Base-by-base conservation (phyloP, 345 rosid genomes). In the Eucalyptus pumila region DNA sequence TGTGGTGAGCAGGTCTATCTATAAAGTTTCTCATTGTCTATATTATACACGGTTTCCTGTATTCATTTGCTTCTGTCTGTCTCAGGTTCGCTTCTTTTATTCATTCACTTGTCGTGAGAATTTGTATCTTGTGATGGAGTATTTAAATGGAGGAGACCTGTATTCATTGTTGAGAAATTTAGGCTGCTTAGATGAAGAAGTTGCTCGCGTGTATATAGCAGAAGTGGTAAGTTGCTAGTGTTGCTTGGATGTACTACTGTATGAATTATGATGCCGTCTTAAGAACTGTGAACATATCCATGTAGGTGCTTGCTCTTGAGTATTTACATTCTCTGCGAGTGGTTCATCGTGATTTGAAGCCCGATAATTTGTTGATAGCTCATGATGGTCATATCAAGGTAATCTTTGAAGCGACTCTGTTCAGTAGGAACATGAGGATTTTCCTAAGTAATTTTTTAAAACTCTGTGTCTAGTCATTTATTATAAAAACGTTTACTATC, bases 351-450 rank as follows among this genome's bases (percentile, higher is more conserved):
- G 99, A 98, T 94, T 90, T 98, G 95, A 97, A 98, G 95, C 99
- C 99, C 51, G 99, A 98, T 93, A 98, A 98, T 94, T 92, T 98
- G 92, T 93, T 97, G 94, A 98, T 98, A 90, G 99, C 99, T 30
- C 99, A 98, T 89, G 99, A 98, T 94, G 99, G 99, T 88, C 99
- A 98, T 92, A 95, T 96, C 91, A 97, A 98, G 99, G 99, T 97
- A 95, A 87, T 85, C 37, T 7, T 76, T 40, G 47, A 40, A 40
- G 83, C 23, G 27, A 76, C 47, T 76, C 85, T 40, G 13, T 76
- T 76, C 85, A 76, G 47, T 76, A 40, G 47, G 30, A 21, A 76
- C 45, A 37, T 11, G 83, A 76, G 47, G 45, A 19, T 76, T 37
- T 76, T 21, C 47, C 45, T 52, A 17, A 86, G 87, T 58, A 86